Percentiles rank a stretch among this genome's conserved stretches.
Evolutionary conservation across 257 asterid species (phyloP).

Genomic region (Solanum sitiens): DNA sequence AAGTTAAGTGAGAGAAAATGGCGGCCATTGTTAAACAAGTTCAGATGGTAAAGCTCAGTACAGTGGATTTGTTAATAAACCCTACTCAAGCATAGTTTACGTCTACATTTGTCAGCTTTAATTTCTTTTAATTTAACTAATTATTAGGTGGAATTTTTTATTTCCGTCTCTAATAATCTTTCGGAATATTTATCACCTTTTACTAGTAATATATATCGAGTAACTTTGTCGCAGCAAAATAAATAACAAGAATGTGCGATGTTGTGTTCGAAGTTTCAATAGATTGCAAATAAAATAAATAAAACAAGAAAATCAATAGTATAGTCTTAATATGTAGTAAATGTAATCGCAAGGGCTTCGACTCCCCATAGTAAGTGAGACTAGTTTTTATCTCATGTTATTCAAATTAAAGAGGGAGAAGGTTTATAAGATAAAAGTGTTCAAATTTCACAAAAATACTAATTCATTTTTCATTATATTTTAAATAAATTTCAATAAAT

Average conservation of each 20-base stretch:
- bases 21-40: slow-evolving; percentile 18
- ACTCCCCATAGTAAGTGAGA: neutral
- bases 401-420: neutral
- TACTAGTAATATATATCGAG: too few species aligned
- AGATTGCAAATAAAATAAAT: too few species aligned
- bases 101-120: neutral
- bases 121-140: neutral
- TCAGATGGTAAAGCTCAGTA: neutral
- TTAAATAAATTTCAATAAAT: too few species aligned
- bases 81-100: neutral
- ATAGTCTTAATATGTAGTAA: neutral
- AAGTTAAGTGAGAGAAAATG: slow-evolving; percentile 35
- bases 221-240: too few species aligned
- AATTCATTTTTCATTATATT: too few species aligned
- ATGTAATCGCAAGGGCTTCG: neutral
- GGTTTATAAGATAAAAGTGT: neutral
- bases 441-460: neutral
- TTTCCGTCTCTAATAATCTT: neutral
- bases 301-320: too few species aligned
- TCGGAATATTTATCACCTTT: neutral
- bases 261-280: too few species aligned
- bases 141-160: neutral
- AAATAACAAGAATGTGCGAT: too few species aligned
- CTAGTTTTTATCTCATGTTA: neutral
- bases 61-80: neutral